Conservation (phyloP, 2,329 filamentous ascomycete species). For the Hymenoscyphus infarciens region DNA sequence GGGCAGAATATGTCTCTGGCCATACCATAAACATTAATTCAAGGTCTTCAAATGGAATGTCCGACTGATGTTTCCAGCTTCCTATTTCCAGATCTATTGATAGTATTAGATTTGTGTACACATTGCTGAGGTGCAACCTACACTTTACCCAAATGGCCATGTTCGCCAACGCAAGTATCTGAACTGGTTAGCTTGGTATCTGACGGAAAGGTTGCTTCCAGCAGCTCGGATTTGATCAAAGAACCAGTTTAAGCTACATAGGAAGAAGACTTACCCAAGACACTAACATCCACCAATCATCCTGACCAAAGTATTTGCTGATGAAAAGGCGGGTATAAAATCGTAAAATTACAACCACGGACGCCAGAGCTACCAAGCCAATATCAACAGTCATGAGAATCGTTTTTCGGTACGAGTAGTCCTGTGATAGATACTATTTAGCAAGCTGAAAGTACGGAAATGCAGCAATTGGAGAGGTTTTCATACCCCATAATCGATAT, state of each 20-base stretch:
- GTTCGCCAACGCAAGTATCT: constrained; percentile 6
- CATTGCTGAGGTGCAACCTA: neutral
- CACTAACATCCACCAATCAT: constrained; percentile 12
- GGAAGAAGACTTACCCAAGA: constrained; percentile 6
- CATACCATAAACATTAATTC: constrained; percentile 4
- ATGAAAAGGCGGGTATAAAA: constrained; percentile 11
- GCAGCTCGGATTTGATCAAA: neutral
- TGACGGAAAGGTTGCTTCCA: neutral
- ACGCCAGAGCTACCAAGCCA: neutral
- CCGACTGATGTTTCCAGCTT: constrained; percentile 9
- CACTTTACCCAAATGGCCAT: constrained; percentile 7
- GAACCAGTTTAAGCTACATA: neutral
- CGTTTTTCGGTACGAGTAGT: constrained; percentile 5
- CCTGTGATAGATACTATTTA: neutral
- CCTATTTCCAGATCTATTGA: constrained; percentile 6
- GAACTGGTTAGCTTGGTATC: neutral
- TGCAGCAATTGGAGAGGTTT: neutral
- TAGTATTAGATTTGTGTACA: neutral
- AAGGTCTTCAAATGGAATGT: neutral
- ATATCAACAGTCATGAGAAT: neutral
- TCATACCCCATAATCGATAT: neutral
- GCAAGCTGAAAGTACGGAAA: neutral
- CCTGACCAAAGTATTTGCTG: constrained; percentile 10
- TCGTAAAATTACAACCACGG: constrained; percentile 4
- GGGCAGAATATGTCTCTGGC: neutral